Percentiles rank a stretch among this genome's conserved stretches.
These are phyloP conservation scores for Fomitopsis palustris DNA, from an alignment of 1,284 basidiomycete species.

Conservation along the genomic window DNA sequence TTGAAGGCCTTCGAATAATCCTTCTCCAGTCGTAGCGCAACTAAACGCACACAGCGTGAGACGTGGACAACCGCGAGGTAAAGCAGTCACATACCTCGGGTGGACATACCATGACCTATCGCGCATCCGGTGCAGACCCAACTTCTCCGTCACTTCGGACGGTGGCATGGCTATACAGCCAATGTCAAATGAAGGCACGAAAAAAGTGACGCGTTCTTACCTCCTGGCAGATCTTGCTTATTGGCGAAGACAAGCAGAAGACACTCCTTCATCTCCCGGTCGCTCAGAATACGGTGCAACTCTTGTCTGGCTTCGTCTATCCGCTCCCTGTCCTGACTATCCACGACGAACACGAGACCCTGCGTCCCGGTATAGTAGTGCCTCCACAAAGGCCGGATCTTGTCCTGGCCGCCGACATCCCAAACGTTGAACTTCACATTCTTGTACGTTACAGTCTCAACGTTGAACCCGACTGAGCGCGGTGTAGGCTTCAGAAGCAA, in stretches of 20 bases:
- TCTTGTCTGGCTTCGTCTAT: slow-evolving; percentile 97
- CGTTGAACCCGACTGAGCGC: slow-evolving; percentile 90
- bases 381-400: slow-evolving; percentile 97
- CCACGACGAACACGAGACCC: slow-evolving; percentile 96
- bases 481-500: no score
- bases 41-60: slow-evolving; percentile 37
- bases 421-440: slow-evolving; percentile 99
- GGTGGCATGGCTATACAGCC: slow-evolving; percentile 88
- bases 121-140: slow-evolving; percentile 93
- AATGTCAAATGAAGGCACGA: background rate
- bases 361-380: slow-evolving; percentile 99
- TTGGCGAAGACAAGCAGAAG: slow-evolving; percentile 97
- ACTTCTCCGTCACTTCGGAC: slow-evolving; percentile 96
- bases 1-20: slow-evolving; percentile 92
- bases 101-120: slow-evolving; percentile 99
- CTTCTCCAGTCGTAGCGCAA: slow-evolving; percentile 95
- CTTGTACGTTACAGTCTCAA: slow-evolving; percentile 99
- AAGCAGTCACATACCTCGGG: slow-evolving; percentile 67
- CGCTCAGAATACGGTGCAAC: slow-evolving; percentile 93
- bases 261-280: slow-evolving; percentile 98
- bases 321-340: slow-evolving; percentile 88
- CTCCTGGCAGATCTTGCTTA: slow-evolving; percentile 98
- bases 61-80: background rate
- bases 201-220: slow-evolving; percentile 42
- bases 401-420: slow-evolving; percentile 99